Evolutionary conservation across 345 rosid species (phyloP).

Genomic region (Salix purpurea): DNA sequence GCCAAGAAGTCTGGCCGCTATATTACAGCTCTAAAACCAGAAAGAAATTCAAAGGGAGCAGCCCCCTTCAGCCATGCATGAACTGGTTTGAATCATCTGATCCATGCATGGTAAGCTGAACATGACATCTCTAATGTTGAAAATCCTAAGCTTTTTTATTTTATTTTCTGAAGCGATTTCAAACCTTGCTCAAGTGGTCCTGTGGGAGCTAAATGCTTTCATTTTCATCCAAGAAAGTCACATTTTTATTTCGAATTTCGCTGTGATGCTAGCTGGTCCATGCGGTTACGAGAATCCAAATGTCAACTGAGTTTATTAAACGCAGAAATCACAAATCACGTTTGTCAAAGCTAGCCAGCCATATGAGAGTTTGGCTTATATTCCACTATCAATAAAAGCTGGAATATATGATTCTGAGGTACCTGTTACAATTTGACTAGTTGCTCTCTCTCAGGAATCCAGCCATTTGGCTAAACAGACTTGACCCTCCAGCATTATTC

Average conservation of each 20-base stretch:
- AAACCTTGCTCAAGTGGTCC: not conserved
- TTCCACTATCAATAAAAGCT: not conserved
- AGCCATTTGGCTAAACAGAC: not conserved
- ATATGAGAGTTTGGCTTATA: not conserved
- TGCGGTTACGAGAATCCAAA: not conserved
- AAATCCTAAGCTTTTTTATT: not conserved
- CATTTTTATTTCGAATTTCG: not conserved
- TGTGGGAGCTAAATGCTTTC: not conserved
- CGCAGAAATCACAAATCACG: not conserved
- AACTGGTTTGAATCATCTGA: no score
- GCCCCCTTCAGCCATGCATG: not conserved
- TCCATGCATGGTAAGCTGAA: not conserved
- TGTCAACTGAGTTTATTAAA: not conserved
- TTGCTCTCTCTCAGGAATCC: not conserved
- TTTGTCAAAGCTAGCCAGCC: not conserved
- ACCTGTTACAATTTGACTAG: conserved; percentile 6
- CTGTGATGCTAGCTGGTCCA: not conserved
- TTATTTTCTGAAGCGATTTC: not conserved
- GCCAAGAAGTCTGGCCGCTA: no score
- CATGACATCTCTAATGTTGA: not conserved
- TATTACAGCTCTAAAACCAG: not conserved
- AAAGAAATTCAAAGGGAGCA: not conserved
- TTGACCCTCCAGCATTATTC: not conserved
- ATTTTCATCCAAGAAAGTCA: not conserved
- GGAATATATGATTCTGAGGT: not conserved